Evolutionary conservation across 2,329 filamentous ascomycete genomes (phyloP), one percentile per base, ranked within the genome.

Genomic region (Amphichorda felina): DNA sequence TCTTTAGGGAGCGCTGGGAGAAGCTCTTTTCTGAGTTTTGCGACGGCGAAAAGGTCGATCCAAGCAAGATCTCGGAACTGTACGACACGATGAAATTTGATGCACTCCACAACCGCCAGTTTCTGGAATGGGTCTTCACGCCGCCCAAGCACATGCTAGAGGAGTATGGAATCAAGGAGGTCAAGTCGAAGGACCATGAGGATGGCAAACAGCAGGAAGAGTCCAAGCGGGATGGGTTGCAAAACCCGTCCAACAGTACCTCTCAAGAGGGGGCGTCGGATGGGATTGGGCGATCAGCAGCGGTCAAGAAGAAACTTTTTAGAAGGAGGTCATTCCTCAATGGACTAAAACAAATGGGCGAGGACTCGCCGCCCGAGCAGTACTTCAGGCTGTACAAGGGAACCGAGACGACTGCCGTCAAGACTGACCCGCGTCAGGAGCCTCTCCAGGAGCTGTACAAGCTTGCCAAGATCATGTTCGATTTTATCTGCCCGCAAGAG

Each of bases 81-180:
- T 98, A 98, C 56, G 91, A 98, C 56, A 96, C 89, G 15, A 96
- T 98, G 91, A 98, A 98, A 58, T 98, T 96, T 44, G 91, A 98
- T 55, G 91, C 91, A 1, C 68, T 98, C 11, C 93, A 98, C 59
- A 98, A 98, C 53, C 79, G 91, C 3, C 85, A 87, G 42, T 98
- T 98, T 50, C 65, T 98, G 4, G 91, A 98, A 56, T 96, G 91
- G 85, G 82, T 95, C 0, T 98, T 98, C 48, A 94, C 87, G 13
- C 91, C 91, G 2, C 79, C 84, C 24, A 79, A 76, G 48, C 70
- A 68, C 39, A 84, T 94, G 60, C 64, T 89, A 9, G 82, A 82
- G 36, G 56, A 58, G 27, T 40, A 40, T 14, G 37, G 45, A 43
- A 21, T 48, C 50, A 63, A 51, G 15, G 55, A 59, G 24, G 50